Base-by-base conservation (phyloP, 371 early-diverging fungal species). In the Antonospora locustae region DNA sequence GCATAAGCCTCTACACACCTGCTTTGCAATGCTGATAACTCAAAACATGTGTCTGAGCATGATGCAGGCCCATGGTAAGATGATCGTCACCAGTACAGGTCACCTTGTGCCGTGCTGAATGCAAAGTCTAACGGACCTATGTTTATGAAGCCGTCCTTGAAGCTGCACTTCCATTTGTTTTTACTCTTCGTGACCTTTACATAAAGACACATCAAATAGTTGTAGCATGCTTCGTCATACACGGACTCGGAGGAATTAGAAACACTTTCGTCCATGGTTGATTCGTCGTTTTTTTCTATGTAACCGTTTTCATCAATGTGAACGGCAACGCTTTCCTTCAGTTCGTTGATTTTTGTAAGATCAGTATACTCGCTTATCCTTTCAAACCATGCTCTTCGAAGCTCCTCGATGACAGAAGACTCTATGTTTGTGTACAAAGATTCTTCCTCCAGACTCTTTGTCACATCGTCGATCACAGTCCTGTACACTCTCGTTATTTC, bases 131-230 rank as follows among this genome's bases (percentile, higher is more conserved):
- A 53, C 24, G 63, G 58, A 9, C 69, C 69, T 28, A 72, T 61
- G 50, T 68, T 70, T 19, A 72, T 50, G 63, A 72, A 71, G 3
- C 76, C 76, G 19, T 73, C 63, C 51, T 73, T 75, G 24, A 75
- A 70, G 4, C 36, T 58, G 34, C 66, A 67, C 53, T 66, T 67
- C 59, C 73, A 67, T 49, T 73, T 72, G 39, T 55, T 58, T 51
- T 73, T 75, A 29, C 57, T 56, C 37, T 69, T 70, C 16, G 56
- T 47, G 9, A 75, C 73, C 46, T 73, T 75, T 19, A 63, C 69
- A 65, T 71, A 75, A 22, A 75, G 39, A 61, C 73, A 75, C 38
- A 75, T 58, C 63, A 75, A 63, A 17, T 61, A 69, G 32, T 64
- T 67, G 36, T 39, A 45, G 11, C 40, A 62, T 3, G 29, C 38